Evolutionary conservation across 305 asterid genomes (phyloP), one percentile per base, ranked within the genome.

Genomic region (Nicotiana rustica): DNA sequence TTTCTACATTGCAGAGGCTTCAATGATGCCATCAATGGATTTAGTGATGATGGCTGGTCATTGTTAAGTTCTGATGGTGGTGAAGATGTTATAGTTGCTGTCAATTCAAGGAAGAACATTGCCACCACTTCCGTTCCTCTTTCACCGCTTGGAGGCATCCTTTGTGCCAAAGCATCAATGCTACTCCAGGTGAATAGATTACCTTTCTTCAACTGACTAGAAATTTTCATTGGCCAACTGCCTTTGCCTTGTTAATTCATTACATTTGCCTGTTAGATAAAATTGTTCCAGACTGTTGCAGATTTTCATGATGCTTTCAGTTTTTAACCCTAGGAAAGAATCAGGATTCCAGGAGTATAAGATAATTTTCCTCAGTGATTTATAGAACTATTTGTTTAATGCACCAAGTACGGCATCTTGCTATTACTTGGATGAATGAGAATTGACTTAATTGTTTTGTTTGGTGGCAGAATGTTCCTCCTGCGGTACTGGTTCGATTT

Each of bases 101-200:
- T 92, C 35, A 88, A 84, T 86, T 92, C 97, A 13, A 85, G 93
- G 78, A 95, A 93, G 82, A 88, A 85, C 73, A 79, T 89, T 3
- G 73, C 82, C 81, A 68, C 85, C 68, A 84, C 91, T 80, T 85
- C 94, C 12, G 82, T 83, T 75, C 81, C 88, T 79, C 89, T 92
- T 76, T 81, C 96, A 25, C 78, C 92, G 81, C 80, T 90, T 17
- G 98, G 97, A 76, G 97, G 97, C 21, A 77, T 93, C 83, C 94
- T 95, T 25, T 93, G 98, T 80, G 99, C 96, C n/a, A 95, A 95
- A 86, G 97, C 99, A 25, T 95, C 97, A 36, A 95, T 95, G 99
- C 90, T 95, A 49, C 94, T 95, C 81, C 97, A 92, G 98, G 98
- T 93, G 21, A 71, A 33, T 56, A 47, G 15, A 25, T 47, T 19